Evolutionary conservation across 2,329 filamentous ascomycete genomes (phyloP), one percentile per base, ranked within the genome.

Genomic region (Blastomyces percursus): DNA sequence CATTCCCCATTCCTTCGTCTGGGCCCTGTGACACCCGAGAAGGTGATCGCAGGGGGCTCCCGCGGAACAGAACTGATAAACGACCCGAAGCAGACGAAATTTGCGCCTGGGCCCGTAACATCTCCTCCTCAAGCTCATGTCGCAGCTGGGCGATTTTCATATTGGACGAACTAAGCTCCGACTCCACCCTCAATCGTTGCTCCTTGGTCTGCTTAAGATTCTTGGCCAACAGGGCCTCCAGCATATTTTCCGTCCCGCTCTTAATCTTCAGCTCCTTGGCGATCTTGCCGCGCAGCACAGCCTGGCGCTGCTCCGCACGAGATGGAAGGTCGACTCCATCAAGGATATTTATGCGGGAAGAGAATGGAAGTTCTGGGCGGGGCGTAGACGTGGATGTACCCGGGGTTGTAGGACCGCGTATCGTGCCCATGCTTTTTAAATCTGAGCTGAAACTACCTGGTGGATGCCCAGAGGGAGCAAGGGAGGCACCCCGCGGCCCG

Each of bases 181-280:
- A 88, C 78, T 99, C 90, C 35, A 92, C 89, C 69, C 84, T 83
- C 64, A 83, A 80, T 54, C 90, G 84, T 72, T 93, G 90, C 64
- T 93, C 93, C 73, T 92, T 95, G 66, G 89, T 89, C 74, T 97
- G 93, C 77, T 97, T 99, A 55, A 90, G 88, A 75, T 96, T 96
- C 77, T 99, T 99, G 54, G 86, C 84, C 74, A 96, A 91, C 67
- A 99, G 79, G 14, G 94, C 94, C 78, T 99, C 94, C 48, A 99
- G 81, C 84, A 99, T 87, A 73, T 99, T 99, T 79, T 99, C 94
- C 63, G 93, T 96, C 24, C 94, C 94, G 70, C 93, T 89, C 76
- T 96, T 96, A 73, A 99, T 97, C 80, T 97, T 97, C 78, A 92
- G 87, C 78, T 99, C 95, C 71, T 95, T 93, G 68, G 91, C 93